Base-by-base conservation (phyloP, 1,284 basidiomycete genomes). In the Tranzscheliella williamsii region DNA sequence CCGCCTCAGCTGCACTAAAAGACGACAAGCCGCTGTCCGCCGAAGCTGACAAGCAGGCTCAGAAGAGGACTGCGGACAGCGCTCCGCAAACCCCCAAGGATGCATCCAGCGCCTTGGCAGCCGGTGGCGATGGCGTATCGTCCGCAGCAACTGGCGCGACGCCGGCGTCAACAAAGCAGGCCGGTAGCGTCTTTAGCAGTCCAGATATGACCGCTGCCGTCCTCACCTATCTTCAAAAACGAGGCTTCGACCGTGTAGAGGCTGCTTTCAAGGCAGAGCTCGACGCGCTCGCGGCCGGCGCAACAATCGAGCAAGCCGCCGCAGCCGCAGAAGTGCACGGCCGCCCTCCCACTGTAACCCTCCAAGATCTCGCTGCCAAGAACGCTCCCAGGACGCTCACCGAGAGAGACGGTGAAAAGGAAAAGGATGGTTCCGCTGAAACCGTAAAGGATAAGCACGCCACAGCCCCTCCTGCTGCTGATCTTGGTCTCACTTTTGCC, bases 171-270 rank as follows among this genome's bases (percentile, higher is more conserved):
- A 53, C 34, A 53, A 53, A 6, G 46, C 48, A 23, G 42, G 42
- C 35, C 2, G 53, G 49, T 2, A 53, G 44, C 42, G 45, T 63
- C 18, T 56, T 56, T 31, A 63, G 60, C 50, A 58, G 39, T 17
- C 50, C 61, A 2, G 54, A 64, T 26, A 57, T 58, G 54, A 64
- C 54, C 3, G 49, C 61, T 31, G 54, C 61, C 21, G 54, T 64
- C 9, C 55, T 64, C 4, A 35, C 54, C 21, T 96, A 94, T 78
- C 83, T 95, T 38, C 86, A 86, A 43, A 81, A 86, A 21, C 84
- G 91, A 40, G 92, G 93, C 4, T 87, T 91, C 78, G 82, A 84
- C 67, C 82, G 83, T 33, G 89, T 89, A 11, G 88, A 90, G 75
- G 84, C 86, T 52, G 85, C 85, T 24, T 82, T 92, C 66, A 81